Evolutionary conservation across 345 rosid genomes (phyloP), one percentile per base, ranked within the genome.

Genomic region (Dipteronia dyeriana): DNA sequence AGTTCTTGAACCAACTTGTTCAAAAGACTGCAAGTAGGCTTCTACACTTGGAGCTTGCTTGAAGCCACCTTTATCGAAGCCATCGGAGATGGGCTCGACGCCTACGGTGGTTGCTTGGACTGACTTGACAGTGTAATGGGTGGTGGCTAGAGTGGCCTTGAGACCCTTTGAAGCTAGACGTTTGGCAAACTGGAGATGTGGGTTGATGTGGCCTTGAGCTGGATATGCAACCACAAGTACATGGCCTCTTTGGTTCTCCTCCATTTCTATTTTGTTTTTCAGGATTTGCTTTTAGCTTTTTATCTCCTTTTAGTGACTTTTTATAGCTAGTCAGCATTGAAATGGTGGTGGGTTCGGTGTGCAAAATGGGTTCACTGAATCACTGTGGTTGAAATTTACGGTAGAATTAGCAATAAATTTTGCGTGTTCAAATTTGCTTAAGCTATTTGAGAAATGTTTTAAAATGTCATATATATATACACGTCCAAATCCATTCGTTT

Each of bases 191-290:
- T 86, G 88, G 71, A 86, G 77, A 51, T 83, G 83, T 4, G 88
- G 88, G 69, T 86, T 86, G 20, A 81, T 81, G 84, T 86, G 88
- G 72, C 88, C 86, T 70, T 86, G 88, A 10, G 84, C 83, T 13
- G 85, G 89, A 71, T 79, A 84, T 17, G 82, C 10, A 16, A 86
- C 71, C 62, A 84, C 76, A 2, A 86, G 23, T 3, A 84, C 81
- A 54, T 84, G 89, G 7, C 62, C 66, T 45, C 66, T 76, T 59
- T 11, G 85, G 11, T 65, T 75, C 61, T 69, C 41, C 41, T 1
- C 71, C 85, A 79, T 82, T 43, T 38, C 19, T 51, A 3, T 17
- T 26, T 9, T 8, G 61, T 69, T 41, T 10, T 16, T 14, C 38
- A 34, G 38, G 38, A 34, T 4, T 34, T 34, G 38, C 38, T 34